phyloP scores from a whole-genome alignment of 768 basidiomycete species.

The Pholiota conissans region DNA sequence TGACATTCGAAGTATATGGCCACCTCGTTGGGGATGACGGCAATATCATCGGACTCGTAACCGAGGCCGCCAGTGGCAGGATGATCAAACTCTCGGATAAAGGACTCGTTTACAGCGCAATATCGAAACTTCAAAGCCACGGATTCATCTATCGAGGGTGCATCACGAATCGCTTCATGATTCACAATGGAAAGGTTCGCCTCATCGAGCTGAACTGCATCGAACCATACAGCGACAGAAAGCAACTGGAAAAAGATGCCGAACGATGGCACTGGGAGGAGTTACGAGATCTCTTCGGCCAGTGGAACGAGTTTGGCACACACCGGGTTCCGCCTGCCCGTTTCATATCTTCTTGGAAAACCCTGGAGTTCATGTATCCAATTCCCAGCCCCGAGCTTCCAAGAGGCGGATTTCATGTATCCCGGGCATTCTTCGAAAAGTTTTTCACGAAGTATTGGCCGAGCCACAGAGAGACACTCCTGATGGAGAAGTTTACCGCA shows the following conservation, averaged over 20 bases:
- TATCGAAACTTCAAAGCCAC: conserved; percentile 14
- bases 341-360: conserved; percentile 1
- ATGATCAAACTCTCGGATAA: conserved; percentile 28
- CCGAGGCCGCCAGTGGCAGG: conserved; percentile 36
- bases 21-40: conserved; percentile 32
- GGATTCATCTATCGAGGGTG: conserved; percentile 3
- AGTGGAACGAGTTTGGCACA: conserved; percentile 13
- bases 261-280: conserved; percentile 27
- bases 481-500: neutral
- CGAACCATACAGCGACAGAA: conserved; percentile 16
- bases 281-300: conserved; percentile 25
- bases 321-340: conserved; percentile 9
- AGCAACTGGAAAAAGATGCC: conserved; percentile 19
- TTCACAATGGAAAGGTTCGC: conserved; percentile 35
- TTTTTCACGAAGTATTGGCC: neutral
- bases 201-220: conserved; percentile 26
- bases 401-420: neutral
- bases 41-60: conserved; percentile 32
- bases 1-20: conserved; percentile 35
- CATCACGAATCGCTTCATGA: conserved; percentile 24
- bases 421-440: neutral
- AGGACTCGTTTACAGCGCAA: conserved; percentile 29
- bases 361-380: conserved; percentile 8
- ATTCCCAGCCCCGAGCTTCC: conserved; percentile 1
- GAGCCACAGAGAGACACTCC: neutral